Evolutionary conservation across 1,139 yeast species (phyloP).

Genomic region (Magnusiomyces ingens): DNA sequence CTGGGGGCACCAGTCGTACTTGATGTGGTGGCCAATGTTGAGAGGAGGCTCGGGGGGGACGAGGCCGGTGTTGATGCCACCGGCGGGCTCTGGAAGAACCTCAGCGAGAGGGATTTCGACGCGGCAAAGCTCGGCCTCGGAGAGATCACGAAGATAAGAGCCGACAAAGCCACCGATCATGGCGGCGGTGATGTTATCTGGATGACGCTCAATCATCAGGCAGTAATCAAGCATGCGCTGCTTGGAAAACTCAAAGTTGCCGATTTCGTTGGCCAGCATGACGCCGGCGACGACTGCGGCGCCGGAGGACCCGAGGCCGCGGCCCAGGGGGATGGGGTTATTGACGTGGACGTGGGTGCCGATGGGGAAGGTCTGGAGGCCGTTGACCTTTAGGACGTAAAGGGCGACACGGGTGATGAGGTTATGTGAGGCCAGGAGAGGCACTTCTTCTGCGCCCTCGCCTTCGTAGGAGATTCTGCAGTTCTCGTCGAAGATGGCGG

Average conservation of each 20-base stretch:
- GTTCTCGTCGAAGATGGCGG: constrained; percentile 57
- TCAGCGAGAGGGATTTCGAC: constrained; percentile 79
- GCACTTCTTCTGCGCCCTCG: constrained; percentile 73
- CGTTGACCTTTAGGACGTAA: constrained; percentile 80
- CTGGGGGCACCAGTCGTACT: constrained; percentile 73
- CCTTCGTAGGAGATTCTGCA: constrained; percentile 67
- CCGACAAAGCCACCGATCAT: constrained; percentile 99
- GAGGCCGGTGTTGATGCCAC: constrained; percentile 57
- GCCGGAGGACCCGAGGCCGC: constrained; percentile 97
- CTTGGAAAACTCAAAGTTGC: constrained; percentile 62
- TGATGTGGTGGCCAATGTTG: constrained; percentile 81
- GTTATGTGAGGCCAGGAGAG: constrained; percentile 67
- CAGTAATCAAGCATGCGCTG: constrained; percentile 88
- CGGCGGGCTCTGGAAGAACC: constrained; percentile 73
- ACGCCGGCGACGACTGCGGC: constrained; percentile 98
- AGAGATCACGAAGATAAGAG: constrained; percentile 76
- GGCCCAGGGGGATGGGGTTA: constrained; percentile 91
- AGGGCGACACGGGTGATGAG: constrained; percentile 88
- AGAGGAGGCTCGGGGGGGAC: constrained; percentile 79
- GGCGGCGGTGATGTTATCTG: constrained; percentile 97
- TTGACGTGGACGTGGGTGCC: constrained; percentile 79
- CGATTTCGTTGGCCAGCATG: constrained; percentile 82
- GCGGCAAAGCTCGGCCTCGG: constrained; percentile 60
- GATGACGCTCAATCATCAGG: constrained; percentile 94
- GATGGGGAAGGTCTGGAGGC: constrained; percentile 62